These are phyloP conservation scores for Cyphellophora attinorum DNA, from an alignment of 2,329 filamentous ascomycete species.

Conservation along the genomic window DNA sequence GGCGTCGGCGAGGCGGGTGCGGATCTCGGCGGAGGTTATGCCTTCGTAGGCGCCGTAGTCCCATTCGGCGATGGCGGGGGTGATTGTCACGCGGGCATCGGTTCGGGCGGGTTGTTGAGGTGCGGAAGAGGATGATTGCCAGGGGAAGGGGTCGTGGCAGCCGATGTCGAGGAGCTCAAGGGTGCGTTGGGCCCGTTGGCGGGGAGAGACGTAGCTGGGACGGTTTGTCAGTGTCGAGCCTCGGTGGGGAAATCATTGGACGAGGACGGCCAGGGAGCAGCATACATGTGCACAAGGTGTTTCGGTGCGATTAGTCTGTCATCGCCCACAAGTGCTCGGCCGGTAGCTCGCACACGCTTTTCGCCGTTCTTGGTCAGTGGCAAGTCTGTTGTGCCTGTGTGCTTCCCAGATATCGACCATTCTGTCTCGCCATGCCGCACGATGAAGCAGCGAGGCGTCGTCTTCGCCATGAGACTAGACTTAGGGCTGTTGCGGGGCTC, in stretches of 20 bases:
- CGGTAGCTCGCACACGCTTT: constrained; percentile 65
- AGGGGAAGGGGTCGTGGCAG: constrained; percentile 60
- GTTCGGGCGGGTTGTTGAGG: constrained; percentile 38
- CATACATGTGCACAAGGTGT: constrained; percentile 74
- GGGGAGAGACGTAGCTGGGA: constrained; percentile 69
- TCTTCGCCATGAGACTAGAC: constrained; percentile 26
- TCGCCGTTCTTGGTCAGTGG: constrained; percentile 74
- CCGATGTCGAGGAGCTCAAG: constrained; percentile 77
- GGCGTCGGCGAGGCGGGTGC: constrained; percentile 43
- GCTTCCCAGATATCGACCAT: constrained; percentile 79
- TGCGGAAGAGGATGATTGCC: constrained; percentile 35
- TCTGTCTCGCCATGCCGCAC: constrained; percentile 89
- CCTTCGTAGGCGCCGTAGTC: constrained; percentile 85
- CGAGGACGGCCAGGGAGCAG: no score
- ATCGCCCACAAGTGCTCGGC: constrained; percentile 70
- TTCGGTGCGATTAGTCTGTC: constrained; percentile 76
- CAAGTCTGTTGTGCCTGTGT: constrained; percentile 81
- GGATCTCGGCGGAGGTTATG: constrained; percentile 62
- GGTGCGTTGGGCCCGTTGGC: constrained; percentile 75
- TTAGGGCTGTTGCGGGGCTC: no score
- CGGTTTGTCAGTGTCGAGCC: constrained; percentile 26
- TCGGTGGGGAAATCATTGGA: no score
- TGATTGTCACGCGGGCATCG: constrained; percentile 54
- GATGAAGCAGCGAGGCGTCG: constrained; percentile 66
- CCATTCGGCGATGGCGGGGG: constrained; percentile 71